Evolutionary conservation across 352 stramenopile genomes (phyloP).

Genomic region (Globisporangium cystogenes): DNA sequence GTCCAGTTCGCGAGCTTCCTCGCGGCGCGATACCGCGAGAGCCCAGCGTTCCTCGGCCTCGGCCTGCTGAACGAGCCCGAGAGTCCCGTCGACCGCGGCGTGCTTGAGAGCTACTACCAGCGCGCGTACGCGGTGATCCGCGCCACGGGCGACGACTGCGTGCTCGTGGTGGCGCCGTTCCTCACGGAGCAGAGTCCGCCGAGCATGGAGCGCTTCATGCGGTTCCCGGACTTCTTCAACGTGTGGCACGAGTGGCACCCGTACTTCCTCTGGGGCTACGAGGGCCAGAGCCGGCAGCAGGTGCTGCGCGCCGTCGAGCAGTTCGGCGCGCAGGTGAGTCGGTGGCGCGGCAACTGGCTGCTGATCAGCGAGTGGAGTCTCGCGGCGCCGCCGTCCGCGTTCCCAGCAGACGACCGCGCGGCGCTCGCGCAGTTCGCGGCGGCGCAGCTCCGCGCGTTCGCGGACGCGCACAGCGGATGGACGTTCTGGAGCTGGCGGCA

Average conservation of each 20-base stretch:
- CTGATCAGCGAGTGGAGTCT: slow-evolving; percentile 85
- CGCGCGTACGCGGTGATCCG: slow-evolving; percentile 55
- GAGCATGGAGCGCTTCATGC: slow-evolving; percentile 32
- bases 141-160: slow-evolving; percentile 42
- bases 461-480: slow-evolving; percentile 66
- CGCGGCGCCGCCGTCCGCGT: slow-evolving; percentile 47
- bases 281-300: slow-evolving; percentile 47
- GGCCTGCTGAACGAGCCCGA: slow-evolving; percentile 79
- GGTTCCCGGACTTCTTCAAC: slow-evolving; percentile 31
- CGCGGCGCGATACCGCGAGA: slow-evolving; percentile 33
- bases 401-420: slow-evolving; percentile 37
- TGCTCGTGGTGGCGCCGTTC: slow-evolving; percentile 45
- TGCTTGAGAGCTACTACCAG: slow-evolving; percentile 53
- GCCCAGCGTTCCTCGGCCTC: slow-evolving; percentile 54
- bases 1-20: slow-evolving; percentile 51
- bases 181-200: slow-evolving; percentile 42
- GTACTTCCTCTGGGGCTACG: slow-evolving; percentile 66
- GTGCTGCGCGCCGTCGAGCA: slow-evolving; percentile 47
- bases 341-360: slow-evolving; percentile 67
- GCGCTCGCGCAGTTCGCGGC: slow-evolving; percentile 45
- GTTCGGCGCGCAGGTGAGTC: slow-evolving; percentile 47
- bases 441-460: slow-evolving; percentile 53
- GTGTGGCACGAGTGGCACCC: slow-evolving; percentile 49
- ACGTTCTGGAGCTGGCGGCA: slow-evolving; percentile 86
- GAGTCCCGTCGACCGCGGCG: slow-evolving; percentile 37